Evolutionary conservation across 495 filamentous ascomycete species (phyloP), one percentile per base, ranked within the genome.

Genomic region (Cairneyella variabilis): DNA sequence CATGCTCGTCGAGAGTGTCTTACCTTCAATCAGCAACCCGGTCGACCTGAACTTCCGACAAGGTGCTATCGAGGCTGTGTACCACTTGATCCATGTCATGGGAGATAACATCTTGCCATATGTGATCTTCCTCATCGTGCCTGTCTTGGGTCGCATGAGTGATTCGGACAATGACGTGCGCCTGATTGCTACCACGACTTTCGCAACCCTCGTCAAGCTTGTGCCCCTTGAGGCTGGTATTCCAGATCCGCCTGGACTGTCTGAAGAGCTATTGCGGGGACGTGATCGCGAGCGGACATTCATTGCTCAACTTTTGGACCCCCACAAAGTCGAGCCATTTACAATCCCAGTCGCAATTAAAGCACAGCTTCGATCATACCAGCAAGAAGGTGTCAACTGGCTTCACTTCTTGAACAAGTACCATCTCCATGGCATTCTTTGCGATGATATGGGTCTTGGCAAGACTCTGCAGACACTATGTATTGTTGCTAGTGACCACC

Each of bases 311-410:
- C 91, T 98, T 75, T 78, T 98, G 48, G 93, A 98, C 67, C 82
- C 86, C 28, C 91, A 92, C 61, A 97, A 97, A 69, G 89, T 98
- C 44, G 93, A 98, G 66, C 76, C 89, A 1, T 98, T 97, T 68
- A 69, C 86, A 48, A 89, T 98, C 40, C 93, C 95, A 2, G 95
- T 98, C 48, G 84, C 90, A 30, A 98, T 98, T 70, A 97, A 97
- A 69, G 95, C 93, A 0, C 88, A 92, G 47, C 79, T 98, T 20
- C 85, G 93, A 57, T 93, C 91, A 0, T 98, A 98, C 63, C 93
- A 98, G 67, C 93, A 98, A 68, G 93, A 98, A 40, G 93, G 93
- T 69, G 91, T 98, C 68, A 98, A 97, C 64, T 98, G 93, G 93
- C 85, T 98, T 40, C 83, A 91, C 44, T 98, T 98, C 75, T 84